Evolutionary conservation across 768 basidiomycete genomes (phyloP).

Genomic region (Tulasnella calospora): DNA sequence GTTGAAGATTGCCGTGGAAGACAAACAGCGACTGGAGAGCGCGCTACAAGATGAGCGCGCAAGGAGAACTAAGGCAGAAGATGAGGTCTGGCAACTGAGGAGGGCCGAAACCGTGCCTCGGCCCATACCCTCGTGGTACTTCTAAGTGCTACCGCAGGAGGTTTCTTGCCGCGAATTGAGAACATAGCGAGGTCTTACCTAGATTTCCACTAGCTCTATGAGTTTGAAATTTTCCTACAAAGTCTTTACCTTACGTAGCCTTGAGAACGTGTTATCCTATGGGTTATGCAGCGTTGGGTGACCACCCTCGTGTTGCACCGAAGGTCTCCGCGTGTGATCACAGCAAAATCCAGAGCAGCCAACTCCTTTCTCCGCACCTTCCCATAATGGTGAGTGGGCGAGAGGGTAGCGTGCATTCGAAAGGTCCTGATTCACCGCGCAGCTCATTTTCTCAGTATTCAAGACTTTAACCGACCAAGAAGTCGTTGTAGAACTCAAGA

Average conservation of each 20-base stretch:
- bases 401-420: background rate
- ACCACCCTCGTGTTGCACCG: background rate
- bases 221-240: background rate
- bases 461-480: slow-evolving; percentile 97
- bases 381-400: background rate
- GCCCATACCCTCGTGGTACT: background rate
- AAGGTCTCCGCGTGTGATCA: background rate
- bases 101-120: background rate
- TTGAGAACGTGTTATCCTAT: background rate
- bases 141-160: background rate
- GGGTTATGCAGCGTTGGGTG: background rate
- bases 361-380: background rate
- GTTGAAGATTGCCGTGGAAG: background rate
- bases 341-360: background rate
- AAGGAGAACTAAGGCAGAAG: slow-evolving; percentile 11
- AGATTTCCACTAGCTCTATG: background rate
- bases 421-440: background rate
- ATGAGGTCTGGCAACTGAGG: slow-evolving; percentile 9
- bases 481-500: slow-evolving; percentile 97
- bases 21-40: background rate
- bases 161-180: background rate
- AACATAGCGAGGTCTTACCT: background rate
- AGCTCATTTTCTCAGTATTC: slow-evolving; percentile 98
- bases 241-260: background rate
- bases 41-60: background rate